These are phyloP conservation scores for Cladophialophora carrionii DNA, from an alignment of 2,329 filamentous ascomycete genomes.

Conservation along the genomic window DNA sequence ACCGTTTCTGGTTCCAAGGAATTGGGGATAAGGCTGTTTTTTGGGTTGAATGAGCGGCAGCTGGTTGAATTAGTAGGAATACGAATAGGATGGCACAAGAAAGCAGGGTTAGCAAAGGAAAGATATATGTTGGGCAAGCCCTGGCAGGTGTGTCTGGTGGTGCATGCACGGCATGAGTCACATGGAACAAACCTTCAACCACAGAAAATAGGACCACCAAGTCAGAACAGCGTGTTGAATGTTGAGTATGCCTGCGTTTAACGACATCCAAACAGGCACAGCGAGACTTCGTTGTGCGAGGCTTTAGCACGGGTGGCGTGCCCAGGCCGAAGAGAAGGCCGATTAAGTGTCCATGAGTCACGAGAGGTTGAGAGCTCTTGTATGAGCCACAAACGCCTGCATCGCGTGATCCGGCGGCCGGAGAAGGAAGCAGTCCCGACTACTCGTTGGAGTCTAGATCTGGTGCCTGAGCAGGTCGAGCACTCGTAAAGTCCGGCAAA, in stretches of 20 bases:
- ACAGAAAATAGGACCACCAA: background rate
- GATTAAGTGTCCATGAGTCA: conserved; percentile 26
- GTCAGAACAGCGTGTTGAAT: conserved; percentile 19
- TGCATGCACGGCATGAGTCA: conserved; percentile 31
- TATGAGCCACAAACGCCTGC: conserved; percentile 20
- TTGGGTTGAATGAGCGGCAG: conserved; percentile 31
- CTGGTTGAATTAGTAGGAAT: conserved; percentile 8
- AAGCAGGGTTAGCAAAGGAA: background rate
- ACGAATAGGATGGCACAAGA: conserved; percentile 5
- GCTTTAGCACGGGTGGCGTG: conserved; percentile 31
- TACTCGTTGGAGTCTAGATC: background rate
- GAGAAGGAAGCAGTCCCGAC: background rate
- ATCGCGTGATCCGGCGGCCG: conserved; percentile 20
- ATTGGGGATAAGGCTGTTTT: conserved; percentile 22
- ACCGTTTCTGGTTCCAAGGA: background rate
- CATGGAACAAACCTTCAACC: conserved; percentile 24
- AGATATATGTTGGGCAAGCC: background rate
- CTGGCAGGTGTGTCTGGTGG: background rate
- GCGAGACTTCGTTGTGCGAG: conserved; percentile 30
- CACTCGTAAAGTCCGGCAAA: background rate
- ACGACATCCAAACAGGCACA: conserved; percentile 23
- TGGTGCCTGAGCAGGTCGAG: conserved; percentile 1
- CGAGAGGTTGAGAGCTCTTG: conserved; percentile 18
- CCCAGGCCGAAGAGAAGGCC: conserved; percentile 23
- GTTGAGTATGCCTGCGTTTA: conserved; percentile 29